These are phyloP conservation scores for Chlamydomonas applanata DNA, from an alignment of 139 green algal genomes.

Conservation along the genomic window DNA sequence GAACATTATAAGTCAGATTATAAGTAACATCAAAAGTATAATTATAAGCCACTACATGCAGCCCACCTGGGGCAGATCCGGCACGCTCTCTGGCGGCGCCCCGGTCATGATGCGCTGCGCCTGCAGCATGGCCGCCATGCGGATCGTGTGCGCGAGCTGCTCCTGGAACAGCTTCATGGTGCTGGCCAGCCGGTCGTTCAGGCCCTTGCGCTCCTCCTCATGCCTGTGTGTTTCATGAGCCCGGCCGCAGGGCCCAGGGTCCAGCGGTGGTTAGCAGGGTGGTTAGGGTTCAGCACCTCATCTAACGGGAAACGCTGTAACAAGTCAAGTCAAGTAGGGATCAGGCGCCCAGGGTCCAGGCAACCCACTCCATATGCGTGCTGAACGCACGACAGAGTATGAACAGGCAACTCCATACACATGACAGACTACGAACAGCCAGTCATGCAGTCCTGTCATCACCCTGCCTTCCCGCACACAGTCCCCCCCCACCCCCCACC, in stretches of 20 bases:
- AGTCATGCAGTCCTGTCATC: no score
- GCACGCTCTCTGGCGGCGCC: background rate
- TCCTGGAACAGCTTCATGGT: slow-evolving; percentile 50
- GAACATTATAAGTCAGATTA: no score
- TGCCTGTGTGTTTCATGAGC: slow-evolving; percentile 10
- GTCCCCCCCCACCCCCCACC: background rate
- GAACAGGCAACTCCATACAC: background rate
- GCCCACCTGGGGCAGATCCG: slow-evolving; percentile 6
- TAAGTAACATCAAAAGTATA: no score
- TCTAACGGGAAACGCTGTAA: no score
- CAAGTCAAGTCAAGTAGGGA: background rate
- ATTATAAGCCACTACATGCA: no score
- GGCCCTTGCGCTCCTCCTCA: slow-evolving; percentile 31
- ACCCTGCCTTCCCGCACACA: background rate
- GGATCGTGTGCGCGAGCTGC: slow-evolving; percentile 46
- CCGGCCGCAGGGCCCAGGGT: background rate
- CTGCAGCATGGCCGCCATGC: slow-evolving; percentile 48
- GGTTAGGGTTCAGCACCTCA: background rate
- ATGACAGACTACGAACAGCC: background rate
- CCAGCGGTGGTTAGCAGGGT: no score
- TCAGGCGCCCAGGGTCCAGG: background rate
- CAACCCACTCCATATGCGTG: background rate
- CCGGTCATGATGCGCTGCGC: slow-evolving; percentile 42
- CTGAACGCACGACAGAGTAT: background rate
- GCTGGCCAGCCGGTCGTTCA: slow-evolving; percentile 37